Evolutionary conservation across 139 green algal genomes (phyloP), one percentile per base, ranked within the genome.

Genomic region (Volvox africanus): DNA sequence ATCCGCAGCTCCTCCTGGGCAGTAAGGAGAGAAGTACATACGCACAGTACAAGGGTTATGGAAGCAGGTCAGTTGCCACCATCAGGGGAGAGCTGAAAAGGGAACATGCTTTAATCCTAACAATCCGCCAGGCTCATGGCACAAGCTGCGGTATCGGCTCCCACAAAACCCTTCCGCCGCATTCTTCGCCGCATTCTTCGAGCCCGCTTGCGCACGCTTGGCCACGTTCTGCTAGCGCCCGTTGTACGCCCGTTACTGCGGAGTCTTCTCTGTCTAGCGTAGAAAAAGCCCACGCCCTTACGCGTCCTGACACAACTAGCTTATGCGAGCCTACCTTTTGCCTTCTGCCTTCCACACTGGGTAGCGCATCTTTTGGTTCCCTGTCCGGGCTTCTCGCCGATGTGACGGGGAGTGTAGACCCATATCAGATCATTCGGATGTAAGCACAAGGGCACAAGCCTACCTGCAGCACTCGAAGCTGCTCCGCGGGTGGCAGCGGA

Each of bases 381-480:
- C 62, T 17, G 17, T 19, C 62, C 62, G 19, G 17, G 19, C 17
- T 69, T 19, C 62, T 19, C 62, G 17, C 62, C 62, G 17, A 69
- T 19, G n/a, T n/a, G n/a, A n/a, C n/a, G n/a, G n/a, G n/a, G n/a
- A n/a, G n/a, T n/a, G n/a, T n/a, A n/a, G n/a, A n/a, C n/a, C n/a
- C n/a, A n/a, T n/a, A n/a, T n/a, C n/a, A n/a, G n/a, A n/a, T n/a
- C n/a, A n/a, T n/a, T n/a, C n/a, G n/a, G n/a, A n/a, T n/a, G n/a
- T n/a, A n/a, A n/a, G n/a, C n/a, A n/a, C n/a, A n/a, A 69, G 62
- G 17, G 13, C 69, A n/a, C 69, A 24, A 2, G 13, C 90, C 12
- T 24, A 92, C 91, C 93, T 91, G 91, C 68, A 97, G 91, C 61
- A 96, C 82, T 0, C 50, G 50, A 83, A 97, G 91, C 93, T 97